Evolutionary conservation across 768 basidiomycete species (phyloP), one percentile per base, ranked within the genome.

Genomic region (Amylocystis lapponica): DNA sequence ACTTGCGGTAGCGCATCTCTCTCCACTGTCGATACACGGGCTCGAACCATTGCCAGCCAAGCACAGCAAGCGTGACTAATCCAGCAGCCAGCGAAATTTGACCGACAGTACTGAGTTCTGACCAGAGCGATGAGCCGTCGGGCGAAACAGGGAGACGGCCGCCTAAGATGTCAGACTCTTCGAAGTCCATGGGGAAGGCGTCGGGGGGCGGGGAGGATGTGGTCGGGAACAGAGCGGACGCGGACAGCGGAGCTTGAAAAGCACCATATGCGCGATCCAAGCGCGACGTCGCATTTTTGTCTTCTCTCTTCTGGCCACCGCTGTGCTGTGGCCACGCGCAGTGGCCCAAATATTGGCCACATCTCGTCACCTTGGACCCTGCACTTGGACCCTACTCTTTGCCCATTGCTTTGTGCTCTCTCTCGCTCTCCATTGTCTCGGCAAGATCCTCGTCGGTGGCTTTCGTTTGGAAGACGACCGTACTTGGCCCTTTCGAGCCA

Each of bases 161-260:
- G 46, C 83, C 84, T 11, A 87, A 75, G 47, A 88, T 86, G 66
- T 87, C 86, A 52, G 78, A 74, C 44, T 72, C 71, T 57, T 86
- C 83, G 67, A 69, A 73, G 57, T 73, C 70, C 83, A 86, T 86
- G 62, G 58, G 57, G 55, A 48, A 41, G 39, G 50, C 43, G 45
- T 43, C 47, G 50, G 29, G 46, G 50, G 51, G 45, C 35, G 50
- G 49, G 25, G 25, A 26, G 26, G 21, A 25, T 14, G 26, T 11
- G 32, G 43, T 31, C 36, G 36, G 27, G 36, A 38, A 26, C 35
- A 29, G 35, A 35, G 43, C 36, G 36, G 35, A 38, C 35, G 36
- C 30, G 27, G 12, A 31, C 20, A 31, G 32, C 43, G 43, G 43
- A 45, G 43, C 43, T 37, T 37, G 9, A 45, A 45, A 42, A 33